Conservation (phyloP, 768 basidiomycete genomes). For the Suillus americanus region DNA sequence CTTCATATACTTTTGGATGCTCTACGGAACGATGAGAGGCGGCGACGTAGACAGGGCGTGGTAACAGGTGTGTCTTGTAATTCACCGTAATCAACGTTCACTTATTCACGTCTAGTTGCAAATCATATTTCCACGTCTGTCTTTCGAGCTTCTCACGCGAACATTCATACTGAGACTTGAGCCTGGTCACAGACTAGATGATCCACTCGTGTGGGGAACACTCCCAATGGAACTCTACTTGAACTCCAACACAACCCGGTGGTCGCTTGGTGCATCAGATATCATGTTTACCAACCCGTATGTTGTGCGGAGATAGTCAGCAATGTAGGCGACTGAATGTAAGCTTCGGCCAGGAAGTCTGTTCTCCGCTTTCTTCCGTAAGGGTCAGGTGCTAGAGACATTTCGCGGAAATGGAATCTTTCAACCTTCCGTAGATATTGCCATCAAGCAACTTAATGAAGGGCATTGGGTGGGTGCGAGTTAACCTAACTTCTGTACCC, state of each 20-base stretch:
- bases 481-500: neutral
- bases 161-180: conserved; percentile 10
- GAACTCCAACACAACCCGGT: conserved; percentile 63
- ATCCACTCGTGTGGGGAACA: conserved; percentile 85
- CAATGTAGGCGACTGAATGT: conserved; percentile 14
- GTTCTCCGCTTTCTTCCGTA: conserved; percentile 81
- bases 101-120: conserved; percentile 52
- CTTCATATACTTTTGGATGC: conserved; percentile 63
- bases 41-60: conserved; percentile 54
- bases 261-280: conserved; percentile 91
- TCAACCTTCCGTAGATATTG: conserved; percentile 83
- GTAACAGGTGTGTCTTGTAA: conserved; percentile 59
- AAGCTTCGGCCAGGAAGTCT: conserved; percentile 50
- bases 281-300: conserved; percentile 94
- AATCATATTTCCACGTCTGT: conserved; percentile 93
- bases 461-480: conserved; percentile 79
- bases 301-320: conserved; percentile 28
- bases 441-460: conserved; percentile 74
- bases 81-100: conserved; percentile 4
- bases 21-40: conserved; percentile 47
- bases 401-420: conserved; percentile 88
- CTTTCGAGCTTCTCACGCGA: neutral
- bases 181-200: conserved; percentile 59
- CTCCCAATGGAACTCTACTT: conserved; percentile 68
- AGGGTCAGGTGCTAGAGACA: conserved; percentile 91